Evolutionary conservation across 2,329 filamentous ascomycete species (phyloP), one percentile per base, ranked within the genome.

Genomic region (Daldinia sp.): DNA sequence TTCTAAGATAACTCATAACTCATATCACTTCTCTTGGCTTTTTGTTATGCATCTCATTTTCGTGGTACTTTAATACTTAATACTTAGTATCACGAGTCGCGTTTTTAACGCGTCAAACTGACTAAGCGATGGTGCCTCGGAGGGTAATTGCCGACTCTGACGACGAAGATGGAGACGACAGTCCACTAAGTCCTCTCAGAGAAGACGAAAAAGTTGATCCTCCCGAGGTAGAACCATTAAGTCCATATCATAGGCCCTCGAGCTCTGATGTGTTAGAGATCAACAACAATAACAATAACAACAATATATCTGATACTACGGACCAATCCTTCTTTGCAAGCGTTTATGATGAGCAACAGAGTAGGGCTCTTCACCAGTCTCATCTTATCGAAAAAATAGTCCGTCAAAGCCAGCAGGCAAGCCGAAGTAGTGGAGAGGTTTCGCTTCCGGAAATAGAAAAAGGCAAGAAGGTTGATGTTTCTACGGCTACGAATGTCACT

Each of bases 91-190:
- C n/a, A 54, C 46, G 28, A 63, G 55, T 30, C 64, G 60, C 60
- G 60, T 70, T 59, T 59, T 26, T 39, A 39, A 63, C 63, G 66
- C 66, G 66, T 68, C 46, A 54, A 54, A 54, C 42, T 56, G 44
- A 58, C 30, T 10, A 30, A 53, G 65, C 7, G 2, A 79, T 79
- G 78, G 70, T 71, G 54, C 67, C 60, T 39, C 74, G 72, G 23
- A 75, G 68, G 37, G 74, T 79, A 37, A 75, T 80, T 59, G 78
- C 77, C 23, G 78, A 80, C 65, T 80, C 78, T 6, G 78, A 80
- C 56, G 78, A 79, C 57, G 76, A 78, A 51, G 76, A 77, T 39
- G 74, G 71, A 7, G 76, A 72, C 1, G 70, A 72, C 35, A 44
- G 48, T 30, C 50, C 58, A 20, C 54, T 69, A 55, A 71, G 70